phyloP scores from a whole-genome alignment of 2,329 filamentous ascomycete species.

The Fusarium heterosporum region DNA sequence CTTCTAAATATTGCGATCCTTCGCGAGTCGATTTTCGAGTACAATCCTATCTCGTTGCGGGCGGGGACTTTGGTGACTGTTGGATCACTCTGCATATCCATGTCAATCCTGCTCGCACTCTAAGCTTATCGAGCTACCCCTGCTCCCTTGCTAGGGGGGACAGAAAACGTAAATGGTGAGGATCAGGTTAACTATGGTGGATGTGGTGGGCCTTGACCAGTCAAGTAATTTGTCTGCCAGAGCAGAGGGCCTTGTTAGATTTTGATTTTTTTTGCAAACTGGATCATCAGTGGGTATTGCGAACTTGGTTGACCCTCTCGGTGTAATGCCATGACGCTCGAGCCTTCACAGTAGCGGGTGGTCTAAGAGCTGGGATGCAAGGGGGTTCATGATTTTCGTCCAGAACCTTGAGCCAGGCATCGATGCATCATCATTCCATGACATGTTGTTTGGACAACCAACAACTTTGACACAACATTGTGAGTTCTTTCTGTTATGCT shows the following conservation, averaged over 20 bases:
- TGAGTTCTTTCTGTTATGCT: neutral
- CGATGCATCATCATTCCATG: neutral
- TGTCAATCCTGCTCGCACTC: conserved; percentile 13
- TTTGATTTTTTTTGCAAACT: conserved; percentile 10
- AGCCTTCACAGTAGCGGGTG: conserved; percentile 15
- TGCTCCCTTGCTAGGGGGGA: too few species aligned
- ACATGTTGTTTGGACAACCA: conserved; percentile 6
- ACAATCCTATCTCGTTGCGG: neutral
- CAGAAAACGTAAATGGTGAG: too few species aligned
- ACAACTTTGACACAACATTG: neutral
- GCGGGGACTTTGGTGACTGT: conserved; percentile 18
- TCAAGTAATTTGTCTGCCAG: too few species aligned
- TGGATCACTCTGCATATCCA: conserved; percentile 15
- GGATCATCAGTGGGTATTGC: conserved; percentile 11
- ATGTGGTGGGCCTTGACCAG: too few species aligned
- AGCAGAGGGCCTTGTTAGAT: too few species aligned
- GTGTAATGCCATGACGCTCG: conserved; percentile 22
- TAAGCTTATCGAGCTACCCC: conserved; percentile 29
- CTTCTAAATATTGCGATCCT: conserved; percentile 16
- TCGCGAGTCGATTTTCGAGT: neutral
- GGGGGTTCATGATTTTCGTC: neutral
- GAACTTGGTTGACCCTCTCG: conserved; percentile 4
- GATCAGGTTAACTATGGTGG: too few species aligned
- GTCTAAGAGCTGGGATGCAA: conserved; percentile 12
- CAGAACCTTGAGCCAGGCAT: neutral